These are phyloP conservation scores for Trypanosoma lewisi DNA, from an alignment of 208 protist genomes.

Conservation along the genomic window DNA sequence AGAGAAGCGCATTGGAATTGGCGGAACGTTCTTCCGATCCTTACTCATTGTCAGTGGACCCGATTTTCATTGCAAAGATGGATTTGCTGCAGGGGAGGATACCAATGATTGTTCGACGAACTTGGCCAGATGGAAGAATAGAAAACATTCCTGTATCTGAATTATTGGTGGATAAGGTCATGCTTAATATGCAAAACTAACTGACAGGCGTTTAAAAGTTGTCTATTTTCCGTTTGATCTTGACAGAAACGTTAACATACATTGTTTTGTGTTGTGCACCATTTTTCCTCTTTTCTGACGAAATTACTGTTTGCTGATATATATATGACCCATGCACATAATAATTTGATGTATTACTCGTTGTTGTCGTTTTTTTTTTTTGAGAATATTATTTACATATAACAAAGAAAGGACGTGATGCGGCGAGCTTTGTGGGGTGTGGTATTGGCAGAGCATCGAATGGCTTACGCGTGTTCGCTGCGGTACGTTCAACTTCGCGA, in stretches of 20 bases:
- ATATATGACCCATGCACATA: too few species aligned
- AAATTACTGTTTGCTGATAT: too few species aligned
- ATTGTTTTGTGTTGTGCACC: too few species aligned
- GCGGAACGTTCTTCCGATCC: slow-evolving; percentile 75
- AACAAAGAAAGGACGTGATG: slow-evolving; percentile 6
- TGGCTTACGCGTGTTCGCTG: slow-evolving; percentile 4
- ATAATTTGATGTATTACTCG: too few species aligned
- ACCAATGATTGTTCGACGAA: slow-evolving; percentile 79
- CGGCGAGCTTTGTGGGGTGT: slow-evolving; percentile 5
- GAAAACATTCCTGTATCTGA: slow-evolving; percentile 83
- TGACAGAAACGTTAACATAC: neutral
- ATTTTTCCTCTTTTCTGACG: too few species aligned
- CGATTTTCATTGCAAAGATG: slow-evolving; percentile 85
- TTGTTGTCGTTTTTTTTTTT: slow-evolving; percentile 2
- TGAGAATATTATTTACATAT: neutral
- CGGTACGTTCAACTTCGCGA: slow-evolving; percentile 53
- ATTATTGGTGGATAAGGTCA: slow-evolving; percentile 61
- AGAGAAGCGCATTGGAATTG: slow-evolving; percentile 40
- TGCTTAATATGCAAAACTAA: slow-evolving; percentile 66
- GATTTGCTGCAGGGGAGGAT: slow-evolving; percentile 73
- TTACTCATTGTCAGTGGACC: slow-evolving; percentile 67
- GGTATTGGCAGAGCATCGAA: neutral
- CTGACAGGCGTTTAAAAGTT: slow-evolving; percentile 1
- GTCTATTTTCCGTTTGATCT: neutral
- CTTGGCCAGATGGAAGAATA: slow-evolving; percentile 72